Conservation (phyloP, 2,329 filamentous ascomycete genomes). For the Neonectria ditissima region DNA sequence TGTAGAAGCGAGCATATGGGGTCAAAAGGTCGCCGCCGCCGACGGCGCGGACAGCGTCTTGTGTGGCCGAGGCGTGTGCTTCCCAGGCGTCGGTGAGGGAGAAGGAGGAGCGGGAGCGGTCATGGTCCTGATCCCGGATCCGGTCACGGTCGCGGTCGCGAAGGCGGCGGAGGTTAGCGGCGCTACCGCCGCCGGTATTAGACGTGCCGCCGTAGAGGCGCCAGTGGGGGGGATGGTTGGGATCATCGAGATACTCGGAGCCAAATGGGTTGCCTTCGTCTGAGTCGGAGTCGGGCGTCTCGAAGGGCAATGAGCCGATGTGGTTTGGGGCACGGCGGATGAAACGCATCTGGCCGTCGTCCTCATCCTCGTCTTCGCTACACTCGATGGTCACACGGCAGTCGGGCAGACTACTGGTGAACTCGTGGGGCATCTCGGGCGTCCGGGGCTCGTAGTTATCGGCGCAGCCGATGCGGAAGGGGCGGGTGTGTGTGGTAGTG, state of each 20-base stretch:
- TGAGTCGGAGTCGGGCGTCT: slow-evolving; percentile 57
- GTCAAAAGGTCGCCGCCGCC: slow-evolving; percentile 72
- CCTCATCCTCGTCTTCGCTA: slow-evolving; percentile 68
- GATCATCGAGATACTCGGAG: slow-evolving; percentile 44
- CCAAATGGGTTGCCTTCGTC: slow-evolving; percentile 48
- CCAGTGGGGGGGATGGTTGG: slow-evolving; percentile 41
- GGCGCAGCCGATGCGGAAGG: slow-evolving; percentile 50
- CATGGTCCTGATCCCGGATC: slow-evolving; percentile 32
- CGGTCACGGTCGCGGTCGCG: slow-evolving; percentile 36
- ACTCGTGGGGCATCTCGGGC: slow-evolving; percentile 69
- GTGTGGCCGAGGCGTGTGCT: slow-evolving; percentile 64
- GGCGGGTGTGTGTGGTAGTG: slow-evolving; percentile 60
- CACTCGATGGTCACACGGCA: slow-evolving; percentile 70
- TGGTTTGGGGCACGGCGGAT: slow-evolving; percentile 61
- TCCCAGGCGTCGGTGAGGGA: slow-evolving; percentile 55
- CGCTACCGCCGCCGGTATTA: slow-evolving; percentile 22
- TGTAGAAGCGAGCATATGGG: slow-evolving; percentile 85
- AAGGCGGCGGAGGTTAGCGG: slow-evolving; percentile 23
- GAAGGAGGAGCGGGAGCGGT: slow-evolving; percentile 31
- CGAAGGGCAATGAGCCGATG: slow-evolving; percentile 67
- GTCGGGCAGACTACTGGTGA: slow-evolving; percentile 59
- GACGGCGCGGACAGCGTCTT: slow-evolving; percentile 67
- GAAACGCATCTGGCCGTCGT: slow-evolving; percentile 36
- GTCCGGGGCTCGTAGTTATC: slow-evolving; percentile 60
- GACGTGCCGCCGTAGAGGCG: slow-evolving; percentile 37